Evolutionary conservation across 768 basidiomycete species (phyloP).

Genomic region (Suillus sp.): DNA sequence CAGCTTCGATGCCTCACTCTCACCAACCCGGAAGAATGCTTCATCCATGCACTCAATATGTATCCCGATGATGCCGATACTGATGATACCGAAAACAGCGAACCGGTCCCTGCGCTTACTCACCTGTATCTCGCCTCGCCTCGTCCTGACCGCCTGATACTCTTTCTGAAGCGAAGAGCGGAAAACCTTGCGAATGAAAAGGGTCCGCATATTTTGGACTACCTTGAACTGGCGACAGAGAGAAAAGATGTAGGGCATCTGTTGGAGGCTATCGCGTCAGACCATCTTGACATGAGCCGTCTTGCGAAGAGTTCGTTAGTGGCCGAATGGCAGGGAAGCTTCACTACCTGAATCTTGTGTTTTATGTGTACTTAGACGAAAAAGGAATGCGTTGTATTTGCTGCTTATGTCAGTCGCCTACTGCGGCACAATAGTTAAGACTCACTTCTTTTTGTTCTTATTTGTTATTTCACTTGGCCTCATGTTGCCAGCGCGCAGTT

Average conservation of each 20-base stretch:
- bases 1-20: slow-evolving; percentile 2
- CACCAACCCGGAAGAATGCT: neutral
- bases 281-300: neutral
- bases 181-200: neutral
- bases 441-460: neutral
- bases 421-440: slow-evolving; percentile 19
- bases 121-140: neutral
- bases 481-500: neutral
- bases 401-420: slow-evolving; percentile 19
- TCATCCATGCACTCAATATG: slow-evolving; percentile 12
- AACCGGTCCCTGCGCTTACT: neutral
- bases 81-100: neutral
- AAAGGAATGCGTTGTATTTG: slow-evolving; percentile 14
- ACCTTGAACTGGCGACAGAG: neutral
- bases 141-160: neutral
- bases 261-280: neutral
- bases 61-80: neutral
- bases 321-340: neutral
- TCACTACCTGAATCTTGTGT: neutral
- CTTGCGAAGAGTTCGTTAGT: neutral
- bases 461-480: neutral
- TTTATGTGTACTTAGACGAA: neutral
- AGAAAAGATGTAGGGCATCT: neutral
- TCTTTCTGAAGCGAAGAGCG: neutral
- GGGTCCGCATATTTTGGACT: neutral